Base-by-base conservation (phyloP, 192 early-diverging fungal species). In the Coemansia sp. region DNA sequence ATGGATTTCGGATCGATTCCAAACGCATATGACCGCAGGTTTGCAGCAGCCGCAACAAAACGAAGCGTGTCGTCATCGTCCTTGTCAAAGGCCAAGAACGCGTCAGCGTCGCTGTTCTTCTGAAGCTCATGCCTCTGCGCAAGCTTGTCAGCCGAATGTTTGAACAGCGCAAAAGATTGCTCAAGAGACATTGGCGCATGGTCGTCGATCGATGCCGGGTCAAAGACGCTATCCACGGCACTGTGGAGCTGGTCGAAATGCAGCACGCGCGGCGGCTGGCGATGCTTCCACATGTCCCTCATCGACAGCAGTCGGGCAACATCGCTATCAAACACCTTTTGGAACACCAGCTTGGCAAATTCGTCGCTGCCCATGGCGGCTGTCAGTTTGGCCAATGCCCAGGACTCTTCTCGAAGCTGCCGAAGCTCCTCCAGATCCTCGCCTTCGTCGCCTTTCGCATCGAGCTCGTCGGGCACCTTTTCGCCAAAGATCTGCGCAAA, bases 11-110 rank as follows among this genome's bases (percentile, higher is more conserved):
- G 69, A 33, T 85, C 83, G 64, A 99, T 95, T 31, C 82, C 86
- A 80, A 93, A 99, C 5, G 92, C 85, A 57, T 81, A 68, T 1
- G 94, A 88, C 26, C 97, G 87, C 45, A 99, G 75, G 63, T 97
- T 98, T 0, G 94, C 85, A 6, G 95, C 87, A 3, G 95, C 91
- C 0, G 97, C 90, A 2, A 99, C 95, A 88, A 99, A 99, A 48
- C 91, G 85, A 75, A 99, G 73, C n/a, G 89, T 83, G 26, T 89
- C 89, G 21, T 87, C 75, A 67, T 99, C 96, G 77, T 99, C 97
- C 77, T 99, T 99, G 72, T 99, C 97, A 82, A 99, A 99, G 0
- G 74, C 39, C 51, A 96, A 59, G n/a, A 40, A 57, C 12, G 55
- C 55, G 30, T n/a, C 55, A 12, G 33, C 45, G 37, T 57, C 43